Evolutionary conservation across 805 yeast genomes (phyloP), one percentile per base, ranked within the genome.

Genomic region (Pichia deserticola): DNA sequence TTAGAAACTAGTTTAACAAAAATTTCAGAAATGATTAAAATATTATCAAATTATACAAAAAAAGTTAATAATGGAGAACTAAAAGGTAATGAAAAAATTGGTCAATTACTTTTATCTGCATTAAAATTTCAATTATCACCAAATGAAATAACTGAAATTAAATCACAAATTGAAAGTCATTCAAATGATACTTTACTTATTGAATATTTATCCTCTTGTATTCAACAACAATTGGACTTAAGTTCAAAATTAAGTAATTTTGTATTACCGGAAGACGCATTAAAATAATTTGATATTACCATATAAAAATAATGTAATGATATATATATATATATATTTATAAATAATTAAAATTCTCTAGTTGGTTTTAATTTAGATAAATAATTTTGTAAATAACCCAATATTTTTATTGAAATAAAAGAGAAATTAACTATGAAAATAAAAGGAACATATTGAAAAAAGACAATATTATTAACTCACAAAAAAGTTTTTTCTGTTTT

Each of bases 141-240:
- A 50, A 64, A 73, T 53, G 73, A 78, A 54, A 59, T 73, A 54
- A 79, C 76, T 42, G 74, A 74, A 45, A 72, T 85, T 59, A 79
- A 78, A 61, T 67, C 73, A 55, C 75, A 81, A 54, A 81, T 87
- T 74, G 80, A 79, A 62, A 74, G 78, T 36, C 89, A 86, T 64
- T 73, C 83, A 63, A 89, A 86, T 66, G 96, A 89, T 60, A 81
- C 88, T 40, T 74, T 86, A 53, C 79, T 88, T 81, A 77, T 89
- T 54, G 92, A 86, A 63, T 86, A 84, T 63, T 75, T 89, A 67
- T 84, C 95, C 50, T 81, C 84, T 57, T 86, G 93, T 49, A 81
- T 89, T 59, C 86, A 85, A 71, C 85, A 89, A 55, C 96, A 89
- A 71, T 76, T 87, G 55, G 90, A 85, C 64, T 74, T 85, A 61